These are phyloP conservation scores for Suillus hirtellus DNA, from an alignment of 768 basidiomycete genomes.

Conservation along the genomic window DNA sequence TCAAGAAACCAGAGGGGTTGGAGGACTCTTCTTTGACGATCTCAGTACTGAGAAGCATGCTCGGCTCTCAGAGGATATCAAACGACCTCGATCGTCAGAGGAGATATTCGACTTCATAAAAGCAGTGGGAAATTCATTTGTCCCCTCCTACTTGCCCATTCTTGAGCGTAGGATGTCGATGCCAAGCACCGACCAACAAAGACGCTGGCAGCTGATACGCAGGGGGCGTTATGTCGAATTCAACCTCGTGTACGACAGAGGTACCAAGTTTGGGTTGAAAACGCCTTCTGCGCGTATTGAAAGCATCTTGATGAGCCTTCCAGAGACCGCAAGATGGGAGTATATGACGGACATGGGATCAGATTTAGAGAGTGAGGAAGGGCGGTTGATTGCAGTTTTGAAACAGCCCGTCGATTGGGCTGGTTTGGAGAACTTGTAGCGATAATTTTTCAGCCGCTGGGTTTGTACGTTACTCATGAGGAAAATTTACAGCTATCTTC, in stretches of 20 bases:
- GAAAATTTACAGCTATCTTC: no score
- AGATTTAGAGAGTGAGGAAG: conserved; percentile 65
- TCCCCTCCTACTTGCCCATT: conserved; percentile 91
- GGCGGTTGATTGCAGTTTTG: conserved; percentile 58
- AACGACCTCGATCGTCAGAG: conserved; percentile 57
- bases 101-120: conserved; percentile 79
- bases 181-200: conserved; percentile 62
- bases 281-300: conserved; percentile 87
- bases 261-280: conserved; percentile 84
- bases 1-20: conserved; percentile 81
- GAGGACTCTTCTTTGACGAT: conserved; percentile 97
- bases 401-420: conserved; percentile 69
- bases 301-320: conserved; percentile 88
- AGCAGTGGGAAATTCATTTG: conserved; percentile 73
- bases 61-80: conserved; percentile 48
- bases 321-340: conserved; percentile 88
- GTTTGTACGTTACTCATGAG: not conserved
- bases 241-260: conserved; percentile 83
- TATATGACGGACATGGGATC: conserved; percentile 78
- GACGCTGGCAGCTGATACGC: conserved; percentile 92
- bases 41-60: conserved; percentile 65
- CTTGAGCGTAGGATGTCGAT: conserved; percentile 56
- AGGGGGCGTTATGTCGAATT: conserved; percentile 96
- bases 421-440: not conserved
- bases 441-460: not conserved